phyloP scores from a whole-genome alignment of 2,329 filamentous ascomycete genomes.

The Cladosporium phlei region DNA sequence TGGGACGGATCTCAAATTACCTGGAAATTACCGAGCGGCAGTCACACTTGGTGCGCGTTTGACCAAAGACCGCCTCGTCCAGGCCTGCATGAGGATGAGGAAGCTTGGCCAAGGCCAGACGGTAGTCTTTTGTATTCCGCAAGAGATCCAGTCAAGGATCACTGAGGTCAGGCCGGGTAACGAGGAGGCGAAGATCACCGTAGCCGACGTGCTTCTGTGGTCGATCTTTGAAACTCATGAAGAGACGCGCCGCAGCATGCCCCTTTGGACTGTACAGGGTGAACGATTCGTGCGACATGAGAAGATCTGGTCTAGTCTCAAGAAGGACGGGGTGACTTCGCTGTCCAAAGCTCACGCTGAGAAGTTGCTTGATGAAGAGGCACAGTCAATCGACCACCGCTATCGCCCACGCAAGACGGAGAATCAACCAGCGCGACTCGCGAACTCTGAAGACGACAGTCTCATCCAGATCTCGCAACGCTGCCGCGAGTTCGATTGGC shows the following conservation, averaged over 20 bases:
- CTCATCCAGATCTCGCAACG: conserved; percentile 19
- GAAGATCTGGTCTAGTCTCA: conserved; percentile 31
- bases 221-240: conserved; percentile 53
- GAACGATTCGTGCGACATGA: conserved; percentile 44
- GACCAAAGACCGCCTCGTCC: conserved; percentile 64
- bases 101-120: conserved; percentile 64
- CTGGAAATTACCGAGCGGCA: conserved; percentile 54
- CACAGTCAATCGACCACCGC: conserved; percentile 47
- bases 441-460: conserved; percentile 20
- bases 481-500: conserved; percentile 20
- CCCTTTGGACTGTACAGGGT: conserved; percentile 60
- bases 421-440: not conserved
- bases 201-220: conserved; percentile 57
- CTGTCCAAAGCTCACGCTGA: conserved; percentile 31
- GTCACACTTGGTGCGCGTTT: conserved; percentile 62
- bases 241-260: conserved; percentile 47
- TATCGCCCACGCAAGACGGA: conserved; percentile 36
- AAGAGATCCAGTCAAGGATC: conserved; percentile 57
- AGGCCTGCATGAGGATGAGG: conserved; percentile 70
- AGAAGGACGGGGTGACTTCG: conserved; percentile 7
- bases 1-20: conserved; percentile 64
- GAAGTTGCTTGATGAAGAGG: conserved; percentile 54
- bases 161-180: conserved; percentile 13
- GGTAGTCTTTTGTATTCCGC: conserved; percentile 55
- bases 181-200: conserved; percentile 33